Evolutionary conservation across 2,329 filamentous ascomycete genomes (phyloP).

Genomic region (Pestalotiopsis sp.): DNA sequence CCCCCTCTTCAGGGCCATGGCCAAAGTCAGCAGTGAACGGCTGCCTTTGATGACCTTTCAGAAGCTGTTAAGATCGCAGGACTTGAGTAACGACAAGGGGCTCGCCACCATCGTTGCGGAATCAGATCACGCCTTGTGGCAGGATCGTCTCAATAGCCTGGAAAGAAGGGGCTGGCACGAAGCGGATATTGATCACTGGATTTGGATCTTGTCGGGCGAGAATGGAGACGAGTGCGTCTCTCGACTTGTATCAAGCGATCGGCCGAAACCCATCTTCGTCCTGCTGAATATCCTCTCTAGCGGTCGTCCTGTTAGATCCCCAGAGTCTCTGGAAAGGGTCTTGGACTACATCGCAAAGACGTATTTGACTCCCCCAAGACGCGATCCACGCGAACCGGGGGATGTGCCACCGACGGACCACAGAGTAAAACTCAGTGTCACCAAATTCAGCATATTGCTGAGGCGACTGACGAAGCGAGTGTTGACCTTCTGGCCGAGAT

Average conservation of each 20-base stretch:
- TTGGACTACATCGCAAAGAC: constrained; percentile 35
- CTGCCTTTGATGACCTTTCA: constrained; percentile 31
- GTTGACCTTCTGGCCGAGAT: constrained; percentile 28
- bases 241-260: constrained; percentile 36
- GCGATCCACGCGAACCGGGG: background rate
- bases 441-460: constrained; percentile 26
- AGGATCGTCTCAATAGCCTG: constrained; percentile 30
- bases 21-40: constrained; percentile 25
- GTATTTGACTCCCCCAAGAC: constrained; percentile 18
- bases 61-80: constrained; percentile 23
- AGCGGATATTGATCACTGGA: constrained; percentile 40
- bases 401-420: background rate
- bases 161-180: constrained; percentile 33
- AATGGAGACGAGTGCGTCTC: constrained; percentile 37
- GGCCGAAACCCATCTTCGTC: constrained; percentile 42
- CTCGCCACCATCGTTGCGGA: constrained; percentile 17
- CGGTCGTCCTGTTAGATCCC: constrained; percentile 33
- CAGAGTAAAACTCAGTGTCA: constrained; percentile 16
- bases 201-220: constrained; percentile 41
- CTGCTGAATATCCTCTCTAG: constrained; percentile 37
- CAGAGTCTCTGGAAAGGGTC: constrained; percentile 32
- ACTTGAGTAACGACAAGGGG: constrained; percentile 21
- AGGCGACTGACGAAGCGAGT: constrained; percentile 28
- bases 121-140: constrained; percentile 30
- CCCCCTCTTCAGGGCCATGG: constrained; percentile 9